A percentile compares a stretch with the other conserved stretches of the same genome.
phyloP scores from a whole-genome alignment of 1,139 yeast species.

The Komagataea norvegica region DNA sequence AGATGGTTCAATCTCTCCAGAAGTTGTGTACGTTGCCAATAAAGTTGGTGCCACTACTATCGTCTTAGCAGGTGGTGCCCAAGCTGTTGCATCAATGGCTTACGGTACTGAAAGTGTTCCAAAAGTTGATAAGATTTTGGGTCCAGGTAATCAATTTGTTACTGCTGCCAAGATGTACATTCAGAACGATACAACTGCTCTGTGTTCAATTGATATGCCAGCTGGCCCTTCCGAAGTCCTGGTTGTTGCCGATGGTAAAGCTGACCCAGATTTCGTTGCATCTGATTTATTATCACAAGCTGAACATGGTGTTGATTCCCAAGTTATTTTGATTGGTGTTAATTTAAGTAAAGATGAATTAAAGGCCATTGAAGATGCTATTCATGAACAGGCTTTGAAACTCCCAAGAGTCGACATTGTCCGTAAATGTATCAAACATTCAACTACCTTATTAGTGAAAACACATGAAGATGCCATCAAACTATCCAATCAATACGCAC shows the following conservation, averaged over 20 bases:
- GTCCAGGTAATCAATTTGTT: constrained; percentile 98
- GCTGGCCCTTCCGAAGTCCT: constrained; percentile 99
- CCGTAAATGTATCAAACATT: constrained; percentile 86
- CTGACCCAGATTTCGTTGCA: constrained; percentile 95
- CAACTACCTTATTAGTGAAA: constrained; percentile 68
- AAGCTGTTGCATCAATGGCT: constrained; percentile 98
- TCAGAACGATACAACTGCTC: constrained; percentile 90
- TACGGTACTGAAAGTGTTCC: constrained; percentile 92
- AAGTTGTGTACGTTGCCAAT: constrained; percentile 95
- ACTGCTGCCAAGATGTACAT: constrained; percentile 99
- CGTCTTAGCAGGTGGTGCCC: constrained; percentile 98
- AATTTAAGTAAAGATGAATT: constrained; percentile 57
- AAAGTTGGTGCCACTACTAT: constrained; percentile 88
- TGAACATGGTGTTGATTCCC: constrained; percentile 97
- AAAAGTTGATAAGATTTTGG: constrained; percentile 93
- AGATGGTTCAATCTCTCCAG: constrained; percentile 93
- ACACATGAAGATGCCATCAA: constrained; percentile 72
- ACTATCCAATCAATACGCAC: constrained; percentile 87
- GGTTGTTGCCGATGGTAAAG: constrained; percentile 79
- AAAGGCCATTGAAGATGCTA: constrained; percentile 69
- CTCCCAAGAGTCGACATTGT: constrained; percentile 93
- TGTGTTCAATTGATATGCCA: constrained; percentile 98
- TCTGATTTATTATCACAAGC: constrained; percentile 95
- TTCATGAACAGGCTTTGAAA: constrained; percentile 75
- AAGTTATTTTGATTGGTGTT: constrained; percentile 87